These are phyloP conservation scores for Chlamydomonas incerta DNA, from an alignment of 139 green algal species.

Conservation along the genomic window DNA sequence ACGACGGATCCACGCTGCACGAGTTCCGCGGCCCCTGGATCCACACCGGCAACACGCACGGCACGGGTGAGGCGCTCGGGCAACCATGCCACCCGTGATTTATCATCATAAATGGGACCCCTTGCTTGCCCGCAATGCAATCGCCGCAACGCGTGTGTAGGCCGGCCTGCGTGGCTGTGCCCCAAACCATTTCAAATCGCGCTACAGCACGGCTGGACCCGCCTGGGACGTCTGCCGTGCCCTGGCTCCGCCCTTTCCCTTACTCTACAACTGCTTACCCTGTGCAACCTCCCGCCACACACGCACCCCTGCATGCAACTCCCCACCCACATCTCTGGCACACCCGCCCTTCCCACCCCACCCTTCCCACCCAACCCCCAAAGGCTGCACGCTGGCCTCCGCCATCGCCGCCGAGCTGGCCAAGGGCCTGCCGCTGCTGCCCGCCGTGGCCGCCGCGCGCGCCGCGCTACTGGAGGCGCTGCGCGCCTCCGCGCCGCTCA, in stretches of 20 bases:
- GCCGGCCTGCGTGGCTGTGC: too few relatives aligned
- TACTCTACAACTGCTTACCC: neutral
- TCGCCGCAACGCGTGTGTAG: too few relatives aligned
- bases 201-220: too few relatives aligned
- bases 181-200: too few relatives aligned
- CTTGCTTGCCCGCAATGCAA: too few relatives aligned
- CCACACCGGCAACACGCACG: conserved; percentile 89
- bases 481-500: conserved; percentile 58
- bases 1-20: conserved; percentile 73
- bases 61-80: conserved; percentile 79
- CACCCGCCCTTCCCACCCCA: neutral
- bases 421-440: conserved; percentile 66
- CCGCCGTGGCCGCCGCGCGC: conserved; percentile 75
- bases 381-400: conserved; percentile 92
- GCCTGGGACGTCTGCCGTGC: too few relatives aligned
- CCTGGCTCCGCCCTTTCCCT: too few relatives aligned
- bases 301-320: too few relatives aligned
- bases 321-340: too few relatives aligned
- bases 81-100: too few relatives aligned
- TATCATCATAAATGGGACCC: too few relatives aligned
- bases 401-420: conserved; percentile 90
- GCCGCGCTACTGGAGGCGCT: conserved; percentile 80
- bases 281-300: too few relatives aligned
- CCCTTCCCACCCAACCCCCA: neutral
- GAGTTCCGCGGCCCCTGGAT: conserved; percentile 66